These are phyloP conservation scores for Dalechampia spathulata DNA, from an alignment of 441 rosid species.

Conservation along the genomic window DNA sequence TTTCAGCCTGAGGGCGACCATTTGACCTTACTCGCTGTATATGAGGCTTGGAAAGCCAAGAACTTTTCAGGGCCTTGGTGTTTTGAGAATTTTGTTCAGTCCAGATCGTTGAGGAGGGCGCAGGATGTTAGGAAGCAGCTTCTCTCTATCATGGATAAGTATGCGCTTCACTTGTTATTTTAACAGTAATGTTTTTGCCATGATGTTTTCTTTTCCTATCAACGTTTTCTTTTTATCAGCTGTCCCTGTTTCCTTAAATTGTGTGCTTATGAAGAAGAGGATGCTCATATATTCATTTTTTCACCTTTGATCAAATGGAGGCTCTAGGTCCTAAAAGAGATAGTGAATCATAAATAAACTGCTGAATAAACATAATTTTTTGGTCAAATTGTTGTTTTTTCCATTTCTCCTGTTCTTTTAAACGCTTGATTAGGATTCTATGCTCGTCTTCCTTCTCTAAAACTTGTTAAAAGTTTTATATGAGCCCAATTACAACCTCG, in stretches of 20 bases:
- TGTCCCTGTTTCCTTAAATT: neutral
- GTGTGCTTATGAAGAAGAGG: neutral
- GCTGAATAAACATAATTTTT: neutral
- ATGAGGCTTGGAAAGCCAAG: conserved; percentile 90
- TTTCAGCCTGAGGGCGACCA: conserved; percentile 93
- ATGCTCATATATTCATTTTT: conserved; percentile 1
- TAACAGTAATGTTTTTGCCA: neutral
- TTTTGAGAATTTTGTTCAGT: conserved; percentile 80
- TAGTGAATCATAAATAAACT: neutral
- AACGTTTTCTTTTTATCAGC: neutral
- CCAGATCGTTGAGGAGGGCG: conserved; percentile 73
- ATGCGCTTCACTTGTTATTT: conserved; percentile 18
- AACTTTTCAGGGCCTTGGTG: conserved; percentile 90
- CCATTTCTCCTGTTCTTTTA: neutral
- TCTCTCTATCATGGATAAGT: conserved; percentile 88
- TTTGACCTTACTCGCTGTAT: conserved; percentile 78
- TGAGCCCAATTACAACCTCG: neutral
- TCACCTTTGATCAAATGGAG: neutral
- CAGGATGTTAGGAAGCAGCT: conserved; percentile 89
- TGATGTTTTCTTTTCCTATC: neutral
- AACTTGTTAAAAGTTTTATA: neutral
- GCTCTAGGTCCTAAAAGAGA: neutral
- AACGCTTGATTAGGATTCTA: neutral
- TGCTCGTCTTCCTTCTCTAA: neutral
- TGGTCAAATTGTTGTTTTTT: neutral